Percentiles rank a stretch among this genome's conserved stretches.
Evolutionary conservation across 305 asterid genomes (phyloP).

Genomic region (Salvia sclarea): DNA sequence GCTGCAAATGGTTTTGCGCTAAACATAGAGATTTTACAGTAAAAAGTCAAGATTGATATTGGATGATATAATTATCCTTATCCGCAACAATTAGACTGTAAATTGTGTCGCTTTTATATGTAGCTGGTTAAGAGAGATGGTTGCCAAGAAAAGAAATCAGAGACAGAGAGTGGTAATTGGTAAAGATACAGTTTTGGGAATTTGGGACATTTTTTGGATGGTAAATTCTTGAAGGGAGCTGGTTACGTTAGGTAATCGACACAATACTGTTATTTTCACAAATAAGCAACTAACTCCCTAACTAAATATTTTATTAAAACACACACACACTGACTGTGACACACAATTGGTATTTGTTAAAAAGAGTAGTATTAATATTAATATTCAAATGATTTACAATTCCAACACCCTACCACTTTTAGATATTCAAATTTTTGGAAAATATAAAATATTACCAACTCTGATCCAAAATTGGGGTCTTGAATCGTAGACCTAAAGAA

Average conservation of each 20-base stretch:
- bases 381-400: no score
- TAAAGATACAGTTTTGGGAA: neutral
- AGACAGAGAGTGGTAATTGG: no score
- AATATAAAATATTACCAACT: no score
- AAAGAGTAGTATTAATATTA: no score
- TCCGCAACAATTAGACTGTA: constrained; percentile 29
- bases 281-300: neutral
- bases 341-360: no score
- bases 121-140: constrained; percentile 2
- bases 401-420: no score
- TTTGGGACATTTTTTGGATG: neutral
- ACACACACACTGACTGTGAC: no score
- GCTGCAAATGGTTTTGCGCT: constrained; percentile 25
- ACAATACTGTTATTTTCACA: neutral
- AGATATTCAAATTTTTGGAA: no score
- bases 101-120: neutral
- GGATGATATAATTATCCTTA: constrained; percentile 32
- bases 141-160: neutral
- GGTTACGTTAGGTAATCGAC: neutral
- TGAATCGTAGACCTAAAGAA: neutral
- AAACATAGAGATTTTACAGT: constrained; percentile 9
- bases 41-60: neutral
- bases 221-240: neutral
- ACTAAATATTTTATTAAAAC: neutral
- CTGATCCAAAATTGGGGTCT: neutral